Evolutionary conservation across 2,329 filamentous ascomycete species (phyloP).

Genomic region (Exophiala viscosa): DNA sequence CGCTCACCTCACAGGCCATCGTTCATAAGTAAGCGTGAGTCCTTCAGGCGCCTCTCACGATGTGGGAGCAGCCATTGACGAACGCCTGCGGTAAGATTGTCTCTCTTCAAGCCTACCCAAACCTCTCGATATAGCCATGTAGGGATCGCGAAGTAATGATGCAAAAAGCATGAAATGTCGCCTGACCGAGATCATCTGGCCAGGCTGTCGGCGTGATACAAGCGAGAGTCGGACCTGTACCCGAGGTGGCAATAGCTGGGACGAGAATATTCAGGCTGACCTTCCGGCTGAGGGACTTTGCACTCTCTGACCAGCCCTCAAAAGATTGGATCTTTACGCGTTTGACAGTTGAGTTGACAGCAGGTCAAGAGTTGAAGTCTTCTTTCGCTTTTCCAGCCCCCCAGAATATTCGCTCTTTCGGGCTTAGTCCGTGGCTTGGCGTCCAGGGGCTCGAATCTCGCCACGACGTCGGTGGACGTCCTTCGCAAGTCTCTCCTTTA

Average conservation of each 20-base stretch:
- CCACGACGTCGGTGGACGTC: no score
- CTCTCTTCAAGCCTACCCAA: no score
- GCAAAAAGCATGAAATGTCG: not conserved
- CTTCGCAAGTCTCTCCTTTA: no score
- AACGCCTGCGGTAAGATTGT: no score
- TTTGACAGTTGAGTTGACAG: not conserved
- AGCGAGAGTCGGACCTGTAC: no score
- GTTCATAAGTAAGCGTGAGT: no score
- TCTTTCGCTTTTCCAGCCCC: not conserved
- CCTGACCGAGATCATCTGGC: not conserved
- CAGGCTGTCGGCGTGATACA: not conserved
- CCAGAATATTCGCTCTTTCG: not conserved
- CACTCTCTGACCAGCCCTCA: not conserved
- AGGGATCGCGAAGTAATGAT: not conserved
- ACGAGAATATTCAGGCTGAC: no score
- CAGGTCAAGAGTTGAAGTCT: not conserved
- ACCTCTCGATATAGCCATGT: not conserved
- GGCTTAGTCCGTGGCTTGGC: not conserved
- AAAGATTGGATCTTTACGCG: not conserved
- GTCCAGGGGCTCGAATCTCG: no score
- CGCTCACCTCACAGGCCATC: no score
- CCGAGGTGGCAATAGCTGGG: no score
- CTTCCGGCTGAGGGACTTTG: not conserved
- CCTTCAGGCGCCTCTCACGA: no score
- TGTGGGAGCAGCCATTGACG: no score